These are phyloP conservation scores for Scutellaria barbata DNA, from an alignment of 257 asterid species.

Conservation along the genomic window DNA sequence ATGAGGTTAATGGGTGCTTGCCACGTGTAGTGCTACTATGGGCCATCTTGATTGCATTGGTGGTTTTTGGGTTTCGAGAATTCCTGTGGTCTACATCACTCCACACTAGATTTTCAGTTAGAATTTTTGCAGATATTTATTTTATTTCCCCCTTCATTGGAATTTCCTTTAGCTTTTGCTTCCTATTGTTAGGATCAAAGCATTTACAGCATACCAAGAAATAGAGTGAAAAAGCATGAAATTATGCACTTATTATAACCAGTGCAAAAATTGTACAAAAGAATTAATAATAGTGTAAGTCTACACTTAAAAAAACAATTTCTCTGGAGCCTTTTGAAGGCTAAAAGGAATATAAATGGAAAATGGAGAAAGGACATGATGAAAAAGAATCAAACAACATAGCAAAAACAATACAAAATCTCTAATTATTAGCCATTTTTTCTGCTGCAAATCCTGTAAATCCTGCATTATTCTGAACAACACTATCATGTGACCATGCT, in stretches of 20 bases:
- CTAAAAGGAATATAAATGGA: slow-evolving; percentile 5
- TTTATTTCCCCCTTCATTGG: not conserved
- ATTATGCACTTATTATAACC: slow-evolving; percentile 3
- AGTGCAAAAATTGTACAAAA: slow-evolving; percentile 18
- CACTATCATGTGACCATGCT: slow-evolving; percentile 16
- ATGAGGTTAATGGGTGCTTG: slow-evolving; percentile 32
- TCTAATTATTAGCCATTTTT: slow-evolving; percentile 37
- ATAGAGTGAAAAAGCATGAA: not conserved
- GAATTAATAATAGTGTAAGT: slow-evolving; percentile 18
- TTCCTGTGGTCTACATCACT: slow-evolving; percentile 41
- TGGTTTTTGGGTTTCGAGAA: slow-evolving; percentile 24
- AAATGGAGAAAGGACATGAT: not conserved
- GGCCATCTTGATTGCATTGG: slow-evolving; percentile 49
- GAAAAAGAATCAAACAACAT: slow-evolving; percentile 13
- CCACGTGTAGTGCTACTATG: slow-evolving; percentile 61
- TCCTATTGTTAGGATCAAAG: no score
- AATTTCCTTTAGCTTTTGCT: no score
- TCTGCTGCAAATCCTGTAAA: slow-evolving; percentile 38
- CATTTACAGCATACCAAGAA: not conserved
- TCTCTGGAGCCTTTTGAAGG: slow-evolving; percentile 21
- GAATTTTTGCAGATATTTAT: not conserved
- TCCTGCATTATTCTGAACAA: slow-evolving; percentile 33
- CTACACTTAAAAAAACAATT: slow-evolving; percentile 23
- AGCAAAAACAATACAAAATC: slow-evolving; percentile 25
- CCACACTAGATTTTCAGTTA: slow-evolving; percentile 22